Evolutionary conservation across 2,329 filamentous ascomycete genomes (phyloP).

Genomic region (Alternaria solani): DNA sequence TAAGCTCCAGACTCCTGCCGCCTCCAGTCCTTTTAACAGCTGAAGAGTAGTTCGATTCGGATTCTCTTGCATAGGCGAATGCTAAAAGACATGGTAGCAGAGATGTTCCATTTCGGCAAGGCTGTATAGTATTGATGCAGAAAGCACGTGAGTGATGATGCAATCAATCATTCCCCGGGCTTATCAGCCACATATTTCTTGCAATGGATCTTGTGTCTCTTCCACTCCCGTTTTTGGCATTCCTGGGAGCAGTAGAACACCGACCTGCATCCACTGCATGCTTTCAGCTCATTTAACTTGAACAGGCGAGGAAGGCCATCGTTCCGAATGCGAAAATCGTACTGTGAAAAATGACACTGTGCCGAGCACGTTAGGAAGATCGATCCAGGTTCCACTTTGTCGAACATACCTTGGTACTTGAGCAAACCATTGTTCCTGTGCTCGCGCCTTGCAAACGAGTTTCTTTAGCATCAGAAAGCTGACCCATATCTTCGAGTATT

Average conservation of each 20-base stretch:
- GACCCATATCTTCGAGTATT: not conserved
- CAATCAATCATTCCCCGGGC: not conserved
- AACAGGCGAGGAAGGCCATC: not conserved
- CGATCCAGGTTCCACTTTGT: not conserved
- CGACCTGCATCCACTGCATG: not conserved
- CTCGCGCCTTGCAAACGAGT: not conserved
- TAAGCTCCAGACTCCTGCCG: too few relatives aligned
- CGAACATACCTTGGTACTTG: not conserved
- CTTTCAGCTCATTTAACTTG: not conserved
- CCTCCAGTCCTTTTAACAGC: too few relatives aligned
- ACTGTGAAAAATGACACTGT: not conserved
- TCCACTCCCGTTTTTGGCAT: constrained; percentile 1
- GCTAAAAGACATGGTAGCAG: too few relatives aligned
- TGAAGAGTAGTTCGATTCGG: too few relatives aligned
- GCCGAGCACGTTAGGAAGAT: not conserved
- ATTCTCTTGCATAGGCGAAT: too few relatives aligned
- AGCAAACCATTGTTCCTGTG: not conserved
- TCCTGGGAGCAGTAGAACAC: not conserved
- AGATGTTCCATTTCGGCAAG: too few relatives aligned
- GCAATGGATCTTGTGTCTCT: not conserved
- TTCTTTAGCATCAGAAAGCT: not conserved
- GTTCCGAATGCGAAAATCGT: not conserved
- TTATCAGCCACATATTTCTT: not conserved
- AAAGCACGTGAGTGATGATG: not conserved
- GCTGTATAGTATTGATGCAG: not conserved